Conservation (phyloP, 164 flowering plant genomes). For the Magnolia officinalis region DNA sequence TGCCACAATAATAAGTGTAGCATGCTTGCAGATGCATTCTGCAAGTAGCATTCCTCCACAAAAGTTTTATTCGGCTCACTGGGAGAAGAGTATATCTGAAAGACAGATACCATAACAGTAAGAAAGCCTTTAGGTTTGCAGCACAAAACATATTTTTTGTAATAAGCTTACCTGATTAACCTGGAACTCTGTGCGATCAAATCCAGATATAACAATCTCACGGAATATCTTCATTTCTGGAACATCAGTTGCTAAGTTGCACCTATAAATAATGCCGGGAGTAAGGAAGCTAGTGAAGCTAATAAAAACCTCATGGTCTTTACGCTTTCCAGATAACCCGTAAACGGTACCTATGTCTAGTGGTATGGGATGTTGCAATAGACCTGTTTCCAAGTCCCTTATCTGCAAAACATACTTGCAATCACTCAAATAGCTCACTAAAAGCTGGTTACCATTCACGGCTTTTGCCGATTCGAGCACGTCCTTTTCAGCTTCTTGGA, state of each 20-base stretch:
- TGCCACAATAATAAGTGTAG: no score
- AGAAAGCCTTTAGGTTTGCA: no score
- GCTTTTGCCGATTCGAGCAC: slow-evolving; percentile 79
- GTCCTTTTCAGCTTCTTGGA: slow-evolving; percentile 69
- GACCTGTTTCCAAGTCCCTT: slow-evolving; percentile 79
- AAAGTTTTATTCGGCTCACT: no score
- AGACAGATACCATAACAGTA: no score
- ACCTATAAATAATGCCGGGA: slow-evolving; percentile 87
- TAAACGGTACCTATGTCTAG: slow-evolving; percentile 78
- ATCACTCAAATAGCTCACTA: slow-evolving; percentile 85
- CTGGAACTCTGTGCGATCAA: slow-evolving; percentile 73
- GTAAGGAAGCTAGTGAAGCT: slow-evolving; percentile 82
- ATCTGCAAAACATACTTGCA: slow-evolving; percentile 80
- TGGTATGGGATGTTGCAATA: slow-evolving; percentile 69
- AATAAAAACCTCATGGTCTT: slow-evolving; percentile 61
- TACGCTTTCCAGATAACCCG: slow-evolving; percentile 65
- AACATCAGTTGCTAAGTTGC: slow-evolving; percentile 47
- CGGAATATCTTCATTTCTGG: slow-evolving; percentile 82
- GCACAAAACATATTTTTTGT: no score
- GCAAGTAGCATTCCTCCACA: no score
- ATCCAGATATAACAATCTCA: slow-evolving; percentile 74
- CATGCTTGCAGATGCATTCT: no score
- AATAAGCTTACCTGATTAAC: slow-evolving; percentile 72
- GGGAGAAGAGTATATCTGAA: no score
- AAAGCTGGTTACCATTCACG: slow-evolving; percentile 64